phyloP scores from a whole-genome alignment of 495 filamentous ascomycete genomes.

The Aspergillus conjunctus region DNA sequence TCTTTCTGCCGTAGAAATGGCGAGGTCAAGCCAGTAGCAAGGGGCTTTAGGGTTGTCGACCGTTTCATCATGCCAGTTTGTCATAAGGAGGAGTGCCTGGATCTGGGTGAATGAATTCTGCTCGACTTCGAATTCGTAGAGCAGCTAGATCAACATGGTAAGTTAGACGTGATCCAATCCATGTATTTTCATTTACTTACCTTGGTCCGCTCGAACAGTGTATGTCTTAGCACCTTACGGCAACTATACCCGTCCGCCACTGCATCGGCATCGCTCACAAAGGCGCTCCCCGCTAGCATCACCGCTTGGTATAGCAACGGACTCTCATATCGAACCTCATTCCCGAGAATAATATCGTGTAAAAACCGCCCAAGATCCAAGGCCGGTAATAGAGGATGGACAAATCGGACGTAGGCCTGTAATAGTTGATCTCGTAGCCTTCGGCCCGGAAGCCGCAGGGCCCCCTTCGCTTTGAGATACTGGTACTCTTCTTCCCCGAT shows the following conservation, averaged over 20 bases:
- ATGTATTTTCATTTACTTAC: neutral
- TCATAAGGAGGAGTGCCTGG: neutral
- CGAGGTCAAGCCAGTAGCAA: neutral
- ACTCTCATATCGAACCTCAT: neutral
- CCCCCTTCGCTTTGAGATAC: neutral
- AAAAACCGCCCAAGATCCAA: neutral
- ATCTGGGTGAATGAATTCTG: neutral
- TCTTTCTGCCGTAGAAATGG: neutral
- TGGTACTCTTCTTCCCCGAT: neutral
- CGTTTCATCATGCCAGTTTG: neutral
- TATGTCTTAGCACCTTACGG: neutral
- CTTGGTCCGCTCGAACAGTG: neutral
- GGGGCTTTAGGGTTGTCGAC: neutral
- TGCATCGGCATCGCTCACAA: neutral
- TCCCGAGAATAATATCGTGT: neutral
- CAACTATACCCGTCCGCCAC: neutral
- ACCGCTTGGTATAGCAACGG: neutral
- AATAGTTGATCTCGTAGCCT: neutral
- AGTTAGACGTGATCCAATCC: neutral
- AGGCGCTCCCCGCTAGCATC: neutral
- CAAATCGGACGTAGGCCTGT: neutral
- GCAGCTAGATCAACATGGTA: neutral
- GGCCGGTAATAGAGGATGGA: neutral
- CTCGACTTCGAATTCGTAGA: constrained; percentile 1
- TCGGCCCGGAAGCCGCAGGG: neutral